Percentiles rank a stretch among this genome's conserved stretches.
phyloP scores from a whole-genome alignment of 1,284 basidiomycete species.

The Sporisorium scitamineum region DNA sequence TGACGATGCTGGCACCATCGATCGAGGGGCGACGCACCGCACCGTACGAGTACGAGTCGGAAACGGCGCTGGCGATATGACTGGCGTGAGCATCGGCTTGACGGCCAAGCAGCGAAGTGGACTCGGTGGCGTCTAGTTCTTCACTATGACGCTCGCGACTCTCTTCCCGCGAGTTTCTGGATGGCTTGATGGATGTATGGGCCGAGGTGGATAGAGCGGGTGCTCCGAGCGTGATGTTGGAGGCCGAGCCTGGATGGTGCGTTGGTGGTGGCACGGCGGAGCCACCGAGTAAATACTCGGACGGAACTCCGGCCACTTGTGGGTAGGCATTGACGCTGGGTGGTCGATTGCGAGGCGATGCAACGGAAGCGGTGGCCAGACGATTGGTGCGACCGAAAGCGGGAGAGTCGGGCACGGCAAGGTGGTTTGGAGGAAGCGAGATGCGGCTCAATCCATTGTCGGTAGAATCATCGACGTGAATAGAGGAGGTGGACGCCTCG shows the following conservation, averaged over 20 bases:
- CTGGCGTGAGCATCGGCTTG: slow-evolving; percentile 1
- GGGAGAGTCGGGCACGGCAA: slow-evolving; percentile 20
- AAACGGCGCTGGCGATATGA: slow-evolving; percentile 7
- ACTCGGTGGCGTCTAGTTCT: slow-evolving; percentile 18
- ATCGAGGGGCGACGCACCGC: slow-evolving; percentile 29
- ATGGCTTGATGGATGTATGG: slow-evolving; percentile 5
- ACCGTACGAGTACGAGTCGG: slow-evolving; percentile 35
- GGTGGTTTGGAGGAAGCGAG: slow-evolving; percentile 35
- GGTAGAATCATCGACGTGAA: slow-evolving; percentile 27
- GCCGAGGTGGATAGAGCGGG: slow-evolving; percentile 8
- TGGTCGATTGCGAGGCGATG: slow-evolving; percentile 36
- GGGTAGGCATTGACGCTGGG: slow-evolving; percentile 47
- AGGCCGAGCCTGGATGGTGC: slow-evolving; percentile 20
- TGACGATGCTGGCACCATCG: slow-evolving; percentile 32
- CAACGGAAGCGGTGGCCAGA: slow-evolving; percentile 24
- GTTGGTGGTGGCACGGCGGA: slow-evolving; percentile 39
- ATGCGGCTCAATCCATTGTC: slow-evolving; percentile 41
- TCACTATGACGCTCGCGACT: slow-evolving; percentile 1
- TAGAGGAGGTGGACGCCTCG: slow-evolving; percentile 28
- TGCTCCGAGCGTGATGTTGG: slow-evolving; percentile 28
- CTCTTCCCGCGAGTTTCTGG: slow-evolving; percentile 1
- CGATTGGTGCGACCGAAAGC: slow-evolving; percentile 36
- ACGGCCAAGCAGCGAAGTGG: slow-evolving; percentile 34
- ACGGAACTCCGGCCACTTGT: slow-evolving; percentile 49
- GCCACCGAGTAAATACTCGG: slow-evolving; percentile 49